These are phyloP conservation scores for Coelastrella sp. DNA, from an alignment of 139 green algal genomes.

Conservation along the genomic window DNA sequence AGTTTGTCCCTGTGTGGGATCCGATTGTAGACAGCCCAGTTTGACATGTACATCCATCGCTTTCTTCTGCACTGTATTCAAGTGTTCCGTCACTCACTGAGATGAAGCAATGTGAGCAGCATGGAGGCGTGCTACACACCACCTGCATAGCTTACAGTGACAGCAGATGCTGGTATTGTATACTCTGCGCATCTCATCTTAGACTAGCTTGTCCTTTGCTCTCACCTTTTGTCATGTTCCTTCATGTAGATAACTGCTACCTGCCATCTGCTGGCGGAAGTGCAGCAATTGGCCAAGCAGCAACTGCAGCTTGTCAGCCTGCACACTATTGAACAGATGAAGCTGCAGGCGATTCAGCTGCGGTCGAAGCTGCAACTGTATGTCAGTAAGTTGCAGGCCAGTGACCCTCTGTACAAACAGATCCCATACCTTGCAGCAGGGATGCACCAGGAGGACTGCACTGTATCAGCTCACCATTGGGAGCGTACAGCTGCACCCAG, in stretches of 20 bases:
- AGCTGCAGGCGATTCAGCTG: background rate
- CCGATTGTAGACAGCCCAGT: too few species aligned
- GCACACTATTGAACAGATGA: conserved; percentile 36
- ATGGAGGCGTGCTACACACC: background rate
- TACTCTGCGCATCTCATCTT: too few species aligned
- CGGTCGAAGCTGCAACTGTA: conserved; percentile 10
- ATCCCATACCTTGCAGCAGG: conserved; percentile 13
- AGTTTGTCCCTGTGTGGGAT: background rate
- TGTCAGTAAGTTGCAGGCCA: background rate
- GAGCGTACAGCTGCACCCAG: background rate
- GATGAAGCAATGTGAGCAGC: too few species aligned
- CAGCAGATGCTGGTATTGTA: too few species aligned
- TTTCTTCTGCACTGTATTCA: too few species aligned
- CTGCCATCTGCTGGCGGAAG: background rate
- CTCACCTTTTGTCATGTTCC: background rate
- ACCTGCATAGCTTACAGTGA: too few species aligned
- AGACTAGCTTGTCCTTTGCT: background rate
- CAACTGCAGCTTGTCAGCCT: background rate
- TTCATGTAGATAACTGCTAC: background rate
- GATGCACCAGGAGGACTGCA: conserved; percentile 34
- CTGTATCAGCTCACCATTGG: background rate
- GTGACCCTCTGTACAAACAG: conserved; percentile 31
- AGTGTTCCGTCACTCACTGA: too few species aligned
- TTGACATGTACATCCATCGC: too few species aligned
- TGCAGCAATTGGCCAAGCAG: background rate